Percentiles rank a stretch among this genome's conserved stretches.
These are phyloP conservation scores for Jacaranda mimosifolia DNA, from an alignment of 257 asterid species.

Conservation along the genomic window DNA sequence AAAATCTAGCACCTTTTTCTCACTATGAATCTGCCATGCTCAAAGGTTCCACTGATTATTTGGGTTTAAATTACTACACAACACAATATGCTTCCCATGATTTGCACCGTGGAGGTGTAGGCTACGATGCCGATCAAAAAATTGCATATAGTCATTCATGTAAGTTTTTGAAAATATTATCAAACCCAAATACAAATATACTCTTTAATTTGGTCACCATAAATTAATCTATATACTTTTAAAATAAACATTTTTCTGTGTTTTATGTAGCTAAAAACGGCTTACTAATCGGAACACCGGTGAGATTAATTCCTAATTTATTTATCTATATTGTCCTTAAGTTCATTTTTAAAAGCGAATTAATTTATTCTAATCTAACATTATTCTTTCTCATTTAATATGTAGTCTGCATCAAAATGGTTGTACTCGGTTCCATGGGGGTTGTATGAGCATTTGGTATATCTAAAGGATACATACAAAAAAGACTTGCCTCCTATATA, in stretches of 20 bases:
- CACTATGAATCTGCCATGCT: background rate
- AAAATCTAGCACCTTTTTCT: constrained; percentile 28
- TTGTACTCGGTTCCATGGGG: constrained; percentile 31
- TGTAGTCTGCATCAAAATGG: constrained; percentile 20
- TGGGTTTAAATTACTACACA: constrained; percentile 47
- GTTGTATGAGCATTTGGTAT: background rate
- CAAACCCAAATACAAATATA: background rate
- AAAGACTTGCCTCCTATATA: constrained; percentile 25
- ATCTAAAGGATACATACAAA: background rate
- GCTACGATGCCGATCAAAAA: constrained; percentile 30
- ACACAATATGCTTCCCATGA: constrained; percentile 22
- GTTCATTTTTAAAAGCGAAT: background rate
- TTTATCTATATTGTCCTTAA: background rate
- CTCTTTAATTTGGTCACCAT: too few species aligned
- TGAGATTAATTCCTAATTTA: too few species aligned
- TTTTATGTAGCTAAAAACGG: too few species aligned
- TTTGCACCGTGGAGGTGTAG: background rate
- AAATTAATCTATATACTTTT: too few species aligned
- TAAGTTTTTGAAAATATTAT: background rate
- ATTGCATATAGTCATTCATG: background rate
- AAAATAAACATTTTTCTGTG: too few species aligned
- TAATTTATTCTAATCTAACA: background rate
- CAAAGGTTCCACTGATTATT: constrained; percentile 32
- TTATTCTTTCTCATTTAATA: background rate
- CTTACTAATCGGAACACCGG: too few species aligned